A percentile compares a stretch with the other conserved stretches of the same genome.
Conservation (phyloP, 1,139 yeast genomes). For the Kluyveromyces marxianus region DNA sequence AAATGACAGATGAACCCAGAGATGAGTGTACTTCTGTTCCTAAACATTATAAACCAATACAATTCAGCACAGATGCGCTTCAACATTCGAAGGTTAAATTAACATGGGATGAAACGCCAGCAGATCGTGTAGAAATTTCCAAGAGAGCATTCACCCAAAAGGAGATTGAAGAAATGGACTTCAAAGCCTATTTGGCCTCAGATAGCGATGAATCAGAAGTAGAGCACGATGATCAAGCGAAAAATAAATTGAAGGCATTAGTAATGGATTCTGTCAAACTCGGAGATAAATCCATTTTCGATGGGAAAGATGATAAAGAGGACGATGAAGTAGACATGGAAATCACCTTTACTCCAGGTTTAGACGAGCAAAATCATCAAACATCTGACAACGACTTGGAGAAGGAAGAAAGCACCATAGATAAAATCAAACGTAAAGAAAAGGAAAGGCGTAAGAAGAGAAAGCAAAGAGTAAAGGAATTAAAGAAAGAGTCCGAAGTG, state of each 20-base stretch:
- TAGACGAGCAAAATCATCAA: slow-evolving; percentile 39
- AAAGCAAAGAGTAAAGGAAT: slow-evolving; percentile 61
- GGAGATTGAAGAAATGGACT: slow-evolving; percentile 94
- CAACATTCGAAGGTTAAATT: slow-evolving; percentile 90
- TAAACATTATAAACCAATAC: slow-evolving; percentile 66
- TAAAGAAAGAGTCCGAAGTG: slow-evolving; percentile 40
- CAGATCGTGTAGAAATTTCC: slow-evolving; percentile 73
- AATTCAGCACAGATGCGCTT: slow-evolving; percentile 86
- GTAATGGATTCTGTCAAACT: slow-evolving; percentile 42
- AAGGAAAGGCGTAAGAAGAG: slow-evolving; percentile 85
- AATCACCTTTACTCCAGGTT: slow-evolving; percentile 88
- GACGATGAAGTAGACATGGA: slow-evolving; percentile 86
- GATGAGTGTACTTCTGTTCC: slow-evolving; percentile 73
- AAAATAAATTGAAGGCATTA: slow-evolving; percentile 59
- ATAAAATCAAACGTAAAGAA: slow-evolving; percentile 77
- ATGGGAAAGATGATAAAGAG: slow-evolving; percentile 34
- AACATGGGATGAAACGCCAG: slow-evolving; percentile 98
- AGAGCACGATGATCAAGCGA: slow-evolving; percentile 35
- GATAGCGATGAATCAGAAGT: slow-evolving; percentile 61
- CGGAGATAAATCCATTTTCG: slow-evolving; percentile 31
- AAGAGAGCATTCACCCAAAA: slow-evolving; percentile 78
- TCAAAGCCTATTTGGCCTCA: slow-evolving; percentile 89
- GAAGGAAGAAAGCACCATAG: slow-evolving; percentile 70
- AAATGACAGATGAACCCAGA: slow-evolving; percentile 66
- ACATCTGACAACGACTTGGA: slow-evolving; percentile 31